A percentile compares a stretch with the other conserved stretches of the same genome.
Conservation (phyloP, 345 rosid species). For the Rhodomyrtus tomentosa region DNA sequence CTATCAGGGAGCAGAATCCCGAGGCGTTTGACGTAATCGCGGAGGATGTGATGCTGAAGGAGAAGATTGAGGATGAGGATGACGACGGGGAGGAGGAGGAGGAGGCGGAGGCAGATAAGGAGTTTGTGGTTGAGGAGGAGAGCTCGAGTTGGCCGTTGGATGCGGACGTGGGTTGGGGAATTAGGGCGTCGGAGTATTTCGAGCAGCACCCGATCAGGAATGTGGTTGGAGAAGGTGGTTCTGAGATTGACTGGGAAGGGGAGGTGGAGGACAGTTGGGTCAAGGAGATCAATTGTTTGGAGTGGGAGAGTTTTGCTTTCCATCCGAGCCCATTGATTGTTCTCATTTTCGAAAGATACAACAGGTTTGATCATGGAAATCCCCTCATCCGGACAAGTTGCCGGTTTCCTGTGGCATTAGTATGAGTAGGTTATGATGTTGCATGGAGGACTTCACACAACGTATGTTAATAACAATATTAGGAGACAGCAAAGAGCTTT, state of each 20-base stretch:
- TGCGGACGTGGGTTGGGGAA: conserved; percentile 94
- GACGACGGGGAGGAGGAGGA: conserved; percentile 17
- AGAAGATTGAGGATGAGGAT: conserved; percentile 12
- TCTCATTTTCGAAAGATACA: conserved; percentile 75
- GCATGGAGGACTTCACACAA: accelerated
- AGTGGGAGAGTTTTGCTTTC: conserved; percentile 86
- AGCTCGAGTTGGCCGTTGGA: conserved; percentile 82
- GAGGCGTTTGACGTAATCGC: conserved; percentile 31
- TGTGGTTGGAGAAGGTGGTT: conserved; percentile 73
- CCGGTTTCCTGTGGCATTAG: neutral
- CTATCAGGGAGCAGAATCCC: conserved; percentile 47
- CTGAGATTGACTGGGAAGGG: conserved; percentile 84
- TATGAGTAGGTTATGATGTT: neutral
- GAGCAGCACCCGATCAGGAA: conserved; percentile 73
- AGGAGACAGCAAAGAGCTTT: neutral
- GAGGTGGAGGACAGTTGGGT: conserved; percentile 82
- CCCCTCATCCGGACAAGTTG: neutral
- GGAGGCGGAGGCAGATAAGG: conserved; percentile 12
- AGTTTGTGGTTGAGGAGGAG: conserved; percentile 77
- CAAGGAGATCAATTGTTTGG: conserved; percentile 75
- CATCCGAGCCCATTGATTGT: conserved; percentile 81
- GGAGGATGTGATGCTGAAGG: conserved; percentile 36
- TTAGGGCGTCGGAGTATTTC: conserved; percentile 82
- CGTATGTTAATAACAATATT: neutral
- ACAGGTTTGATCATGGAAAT: conserved; percentile 22